Evolutionary conservation across 495 filamentous ascomycete genomes (phyloP), one percentile per base, ranked within the genome.

Genomic region (Extremus antarcticus): DNA sequence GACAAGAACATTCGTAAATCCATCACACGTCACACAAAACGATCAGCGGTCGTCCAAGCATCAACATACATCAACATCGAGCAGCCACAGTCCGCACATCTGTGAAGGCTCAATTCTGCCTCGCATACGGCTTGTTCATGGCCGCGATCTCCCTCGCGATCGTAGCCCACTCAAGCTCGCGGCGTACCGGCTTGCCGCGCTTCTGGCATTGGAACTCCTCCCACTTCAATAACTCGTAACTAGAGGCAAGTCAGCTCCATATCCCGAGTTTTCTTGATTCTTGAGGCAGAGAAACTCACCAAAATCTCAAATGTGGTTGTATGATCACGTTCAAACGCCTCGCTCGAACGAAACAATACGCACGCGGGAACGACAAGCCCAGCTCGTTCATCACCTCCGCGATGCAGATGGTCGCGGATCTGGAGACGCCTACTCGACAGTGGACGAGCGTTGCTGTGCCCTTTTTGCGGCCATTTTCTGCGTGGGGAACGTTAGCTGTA

Each of bases 381-480:
- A 85, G 65, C 7, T 82, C 74, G 13, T 83, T 78, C 92, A 98
- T 98, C 20, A 97, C 91, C 70, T 96, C 90, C 29, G 92, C 92
- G 63, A 98, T 97, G 71, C 92, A 97, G 65, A 98, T 95, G 8
- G 92, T 98, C 20, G 92, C 92, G 47, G 86, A 91, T 55, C 92
- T 78, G 19, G 90, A 95, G 55, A 98, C 92, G 47, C 92, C 92
- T 43, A 98, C 92, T 13, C 94, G 84, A 67, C 92, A 98, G 68
- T 98, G 92, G 23, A 98, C 92, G 45, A 98, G 75, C 1, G 92
- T 95, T n/a, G 91, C 89, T 3, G 78, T 84, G 20, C 81, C 79
- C 41, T 87, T 83, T 40, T 65, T 65, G 62, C 84, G 86, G 38
- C 91, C 89, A 63, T 82, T 77, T 24, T 85, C 90, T 95, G 59